Base-by-base conservation (phyloP, 305 asterid species). In the Ilex paraguariensis region DNA sequence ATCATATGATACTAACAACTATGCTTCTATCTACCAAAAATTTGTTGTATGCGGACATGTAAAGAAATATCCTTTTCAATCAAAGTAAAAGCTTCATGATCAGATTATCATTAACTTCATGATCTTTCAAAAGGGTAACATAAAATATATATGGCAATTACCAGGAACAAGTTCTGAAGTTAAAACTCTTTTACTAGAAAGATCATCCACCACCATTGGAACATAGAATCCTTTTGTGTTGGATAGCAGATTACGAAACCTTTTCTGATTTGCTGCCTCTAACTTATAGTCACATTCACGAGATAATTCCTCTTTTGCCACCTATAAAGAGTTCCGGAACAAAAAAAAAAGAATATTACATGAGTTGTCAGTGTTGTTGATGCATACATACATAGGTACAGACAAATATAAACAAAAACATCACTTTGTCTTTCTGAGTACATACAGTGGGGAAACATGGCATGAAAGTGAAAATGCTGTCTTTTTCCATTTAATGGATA, bases 301-400 rank as follows among this genome's bases (percentile, higher is more conserved):
- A 61, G 93, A 85, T 77, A 92, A 95, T 79, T 92, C 98, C 67
- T 85, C 91, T 77, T 92, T 92, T 46, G 98, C 98, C 36, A 92
- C 98, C 98, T 92, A 77, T 45, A 44, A 58, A 66, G 54, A 62
- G 71, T 64, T 72, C 28, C 2, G 28, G 28, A 21, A 21, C 16
- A 66, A 64, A 9, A 75, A 28, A 52, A 68, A 54, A 31, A 48
- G 45, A 66, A 66, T 49, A 64, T 3, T 42, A 55, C 33, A 7
- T 36, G 28, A 21, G 6, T 36, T 36, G 42, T 36, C 9, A 36
- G 42, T 36, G 42, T 36, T 36, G 42, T 36, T 4, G 42, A 36
- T 36, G 42, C 42, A 36, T 8, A 36, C 42, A 36, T 8, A 36
- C 42, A 36, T 8, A 36, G 7, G 9, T 8, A 36, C 6, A 36